Percentiles rank a stretch among this genome's conserved stretches.
Conservation (phyloP, 2,329 filamentous ascomycete genomes). For the Ophiostoma angusticollis region DNA sequence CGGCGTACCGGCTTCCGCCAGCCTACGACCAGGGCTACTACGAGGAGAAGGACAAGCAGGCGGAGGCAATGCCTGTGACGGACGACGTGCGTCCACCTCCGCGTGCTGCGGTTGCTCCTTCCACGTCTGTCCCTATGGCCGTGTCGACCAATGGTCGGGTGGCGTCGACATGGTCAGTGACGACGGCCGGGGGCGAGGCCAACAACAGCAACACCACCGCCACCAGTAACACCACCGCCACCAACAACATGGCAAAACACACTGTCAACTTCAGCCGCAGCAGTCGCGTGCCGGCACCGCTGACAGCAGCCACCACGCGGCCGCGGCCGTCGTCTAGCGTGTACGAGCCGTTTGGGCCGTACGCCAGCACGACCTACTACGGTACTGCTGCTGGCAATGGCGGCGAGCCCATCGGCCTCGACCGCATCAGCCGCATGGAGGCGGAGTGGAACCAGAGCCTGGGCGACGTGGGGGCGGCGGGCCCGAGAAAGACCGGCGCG, state of each 20-base stretch:
- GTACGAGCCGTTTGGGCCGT: constrained; percentile 3
- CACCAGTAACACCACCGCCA: background rate
- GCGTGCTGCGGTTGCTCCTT: background rate
- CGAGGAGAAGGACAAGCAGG: too few relatives aligned
- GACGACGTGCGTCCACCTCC: too few relatives aligned
- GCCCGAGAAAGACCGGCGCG: background rate
- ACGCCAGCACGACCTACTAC: background rate
- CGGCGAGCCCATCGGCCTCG: too few relatives aligned
- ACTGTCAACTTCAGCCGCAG: constrained; percentile 2
- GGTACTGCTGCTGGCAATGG: too few relatives aligned
- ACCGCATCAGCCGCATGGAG: constrained; percentile 6
- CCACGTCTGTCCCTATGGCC: background rate
- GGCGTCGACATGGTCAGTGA: constrained; percentile 1
- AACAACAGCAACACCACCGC: background rate
- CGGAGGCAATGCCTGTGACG: too few relatives aligned
- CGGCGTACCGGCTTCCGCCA: constrained; percentile 7
- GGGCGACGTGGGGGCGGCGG: background rate
- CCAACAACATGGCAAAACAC: background rate
- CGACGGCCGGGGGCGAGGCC: background rate
- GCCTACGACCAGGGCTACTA: constrained; percentile 1
- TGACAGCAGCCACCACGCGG: background rate
- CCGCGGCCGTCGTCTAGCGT: constrained; percentile 3
- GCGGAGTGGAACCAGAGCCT: constrained; percentile 4
- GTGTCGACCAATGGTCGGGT: constrained; percentile 1
- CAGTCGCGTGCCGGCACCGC: background rate